A percentile compares a stretch with the other conserved stretches of the same genome.
phyloP scores from a whole-genome alignment of 495 filamentous ascomycete genomes.

The Xylaria bambusicola region DNA sequence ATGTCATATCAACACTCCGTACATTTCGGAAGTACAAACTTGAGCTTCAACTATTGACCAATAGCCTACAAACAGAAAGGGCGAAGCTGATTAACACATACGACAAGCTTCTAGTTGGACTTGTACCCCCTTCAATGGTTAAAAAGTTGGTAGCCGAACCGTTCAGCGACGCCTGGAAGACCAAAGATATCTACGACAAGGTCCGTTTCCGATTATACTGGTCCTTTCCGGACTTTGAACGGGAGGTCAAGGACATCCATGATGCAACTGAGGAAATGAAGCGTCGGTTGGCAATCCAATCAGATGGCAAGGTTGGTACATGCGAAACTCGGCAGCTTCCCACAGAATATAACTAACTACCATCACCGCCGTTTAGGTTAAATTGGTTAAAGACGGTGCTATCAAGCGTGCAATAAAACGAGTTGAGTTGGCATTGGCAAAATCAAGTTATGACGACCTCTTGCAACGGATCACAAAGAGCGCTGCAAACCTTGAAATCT shows the following conservation, averaged over 20 bases:
- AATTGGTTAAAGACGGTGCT: too few relatives aligned
- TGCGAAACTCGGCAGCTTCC: too few relatives aligned
- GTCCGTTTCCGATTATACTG: neutral
- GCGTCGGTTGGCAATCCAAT: constrained; percentile 18
- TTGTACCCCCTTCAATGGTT: constrained; percentile 24
- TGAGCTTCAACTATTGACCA: constrained; percentile 32
- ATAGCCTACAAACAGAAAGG: constrained; percentile 35
- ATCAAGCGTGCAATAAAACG: constrained; percentile 19
- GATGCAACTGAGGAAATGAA: constrained; percentile 24
- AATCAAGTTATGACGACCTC: constrained; percentile 28
- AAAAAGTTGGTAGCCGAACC: constrained; percentile 32
- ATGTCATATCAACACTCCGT: constrained; percentile 27
- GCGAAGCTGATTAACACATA: constrained; percentile 32
- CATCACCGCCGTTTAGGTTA: too few relatives aligned
- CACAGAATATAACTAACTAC: too few relatives aligned
- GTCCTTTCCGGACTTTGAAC: neutral
- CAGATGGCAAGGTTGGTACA: constrained; percentile 21
- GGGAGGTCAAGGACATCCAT: constrained; percentile 22
- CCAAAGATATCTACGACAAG: neutral
- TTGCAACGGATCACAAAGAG: constrained; percentile 32
- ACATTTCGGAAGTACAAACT: constrained; percentile 11
- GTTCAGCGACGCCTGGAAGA: constrained; percentile 5
- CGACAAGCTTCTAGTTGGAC: constrained; percentile 33
- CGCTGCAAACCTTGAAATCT: constrained; percentile 33
- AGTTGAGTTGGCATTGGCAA: constrained; percentile 28